Conservation (phyloP, 768 basidiomycete species). For the Fibroporia radiculosa region DNA sequence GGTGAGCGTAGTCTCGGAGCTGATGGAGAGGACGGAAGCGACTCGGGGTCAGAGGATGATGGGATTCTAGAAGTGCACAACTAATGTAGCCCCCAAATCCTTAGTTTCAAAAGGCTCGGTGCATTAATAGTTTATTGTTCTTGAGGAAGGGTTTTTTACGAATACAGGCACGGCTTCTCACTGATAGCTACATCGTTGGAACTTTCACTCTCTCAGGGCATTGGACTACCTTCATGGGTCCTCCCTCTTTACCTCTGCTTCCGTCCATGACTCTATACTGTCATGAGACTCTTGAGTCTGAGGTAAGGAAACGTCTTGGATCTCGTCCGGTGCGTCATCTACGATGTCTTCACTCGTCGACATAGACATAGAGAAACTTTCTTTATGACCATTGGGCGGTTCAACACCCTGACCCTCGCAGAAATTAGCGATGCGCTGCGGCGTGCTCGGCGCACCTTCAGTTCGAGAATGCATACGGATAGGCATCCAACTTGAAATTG, state of each 20-base stretch:
- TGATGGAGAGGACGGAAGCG: constrained; percentile 13
- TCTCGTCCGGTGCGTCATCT: background rate
- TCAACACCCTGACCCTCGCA: background rate
- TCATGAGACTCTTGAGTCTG: constrained; percentile 20
- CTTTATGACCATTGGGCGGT: background rate
- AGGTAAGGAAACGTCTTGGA: no score
- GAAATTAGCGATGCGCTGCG: background rate
- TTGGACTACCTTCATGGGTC: no score
- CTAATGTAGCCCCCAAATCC: no score
- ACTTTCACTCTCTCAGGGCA: no score
- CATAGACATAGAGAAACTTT: background rate
- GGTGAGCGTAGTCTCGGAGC: constrained; percentile 1
- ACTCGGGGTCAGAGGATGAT: constrained; percentile 17
- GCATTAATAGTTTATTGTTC: no score
- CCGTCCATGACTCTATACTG: constrained; percentile 32
- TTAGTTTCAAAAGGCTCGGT: no score
- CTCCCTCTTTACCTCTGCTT: background rate
- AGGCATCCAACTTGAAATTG: background rate
- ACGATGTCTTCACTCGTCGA: background rate
- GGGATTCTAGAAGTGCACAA: constrained; percentile 16
- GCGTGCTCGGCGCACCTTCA: background rate
- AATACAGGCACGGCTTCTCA: no score
- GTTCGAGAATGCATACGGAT: background rate
- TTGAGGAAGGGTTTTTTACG: no score
- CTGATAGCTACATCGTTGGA: no score